Conservation (phyloP, 179 eudicot genomes). For the Beta macrorhiza region DNA sequence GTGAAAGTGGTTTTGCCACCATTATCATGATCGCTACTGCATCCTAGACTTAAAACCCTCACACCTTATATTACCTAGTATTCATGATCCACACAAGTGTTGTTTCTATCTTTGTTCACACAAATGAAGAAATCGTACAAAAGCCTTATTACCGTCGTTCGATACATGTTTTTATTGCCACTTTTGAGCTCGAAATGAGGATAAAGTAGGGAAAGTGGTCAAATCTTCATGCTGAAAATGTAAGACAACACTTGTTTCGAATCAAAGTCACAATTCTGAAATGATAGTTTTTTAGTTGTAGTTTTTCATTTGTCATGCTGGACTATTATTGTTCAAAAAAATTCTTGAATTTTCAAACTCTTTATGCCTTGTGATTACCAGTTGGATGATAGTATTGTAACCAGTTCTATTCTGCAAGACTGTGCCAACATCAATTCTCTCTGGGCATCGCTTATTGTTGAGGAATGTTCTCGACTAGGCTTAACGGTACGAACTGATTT, state of each 20-base stretch:
- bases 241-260: neutral
- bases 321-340: neutral
- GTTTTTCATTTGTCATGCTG: neutral
- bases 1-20: no score
- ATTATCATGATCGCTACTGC: neutral
- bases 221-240: neutral
- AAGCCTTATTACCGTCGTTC: neutral
- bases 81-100: neutral
- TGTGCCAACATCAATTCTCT: slow-evolving; percentile 78
- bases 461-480: slow-evolving; percentile 94
- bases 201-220: neutral
- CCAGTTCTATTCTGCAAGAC: slow-evolving; percentile 35
- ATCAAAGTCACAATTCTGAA: neutral
- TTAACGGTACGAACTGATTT: slow-evolving; percentile 64
- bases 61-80: no score
- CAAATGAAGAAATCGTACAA: neutral
- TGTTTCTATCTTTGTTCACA: neutral
- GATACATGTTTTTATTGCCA: neutral
- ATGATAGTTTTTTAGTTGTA: neutral
- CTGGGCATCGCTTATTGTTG: slow-evolving; percentile 90
- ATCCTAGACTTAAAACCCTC: neutral
- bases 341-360: neutral
- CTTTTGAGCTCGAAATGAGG: neutral
- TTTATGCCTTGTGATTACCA: slow-evolving; percentile 34
- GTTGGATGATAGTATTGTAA: slow-evolving; percentile 31